Evolutionary conservation across 2,329 filamentous ascomycete genomes (phyloP), one percentile per base, ranked within the genome.

Genomic region (Herpotrichia juniperi): DNA sequence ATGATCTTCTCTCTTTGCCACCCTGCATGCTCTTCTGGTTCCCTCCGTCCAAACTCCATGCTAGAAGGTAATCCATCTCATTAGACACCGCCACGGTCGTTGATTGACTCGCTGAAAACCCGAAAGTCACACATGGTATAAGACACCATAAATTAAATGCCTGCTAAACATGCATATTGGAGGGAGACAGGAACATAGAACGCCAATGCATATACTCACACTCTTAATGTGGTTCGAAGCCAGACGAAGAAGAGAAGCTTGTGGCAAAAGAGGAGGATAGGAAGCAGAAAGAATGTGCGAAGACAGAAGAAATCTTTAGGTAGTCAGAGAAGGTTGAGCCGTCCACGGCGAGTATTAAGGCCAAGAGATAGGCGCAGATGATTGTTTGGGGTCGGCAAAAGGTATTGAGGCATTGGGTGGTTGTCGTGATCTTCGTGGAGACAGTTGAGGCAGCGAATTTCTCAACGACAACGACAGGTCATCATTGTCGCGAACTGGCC

Each of bases 141-240:
- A 17, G 35, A 42, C 46, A 16, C 46, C 37, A 32, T 26, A 25
- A 48, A 48, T 48, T 26, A 25, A 48, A 48, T 48, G 32, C 46
- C 26, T 25, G 25, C 24, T 48, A 9, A 19, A 22, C 28, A 21
- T 21, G 31, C 16, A 42, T 14, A 32, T 22, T 28, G 26, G 35
- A 24, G 21, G 25, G 19, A 30, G 16, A 48, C 12, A 26, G 25
- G 6, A 48, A 22, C n/a, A 10, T 16, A 30, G 10, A 48, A 40
- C 22, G 16, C 37, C 37, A 40, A 24, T 8, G 37, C 37, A 40
- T 24, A 40, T 40, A 14, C 37, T 14, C 12, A 40, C 21, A 14
- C 37, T 14, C 37, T 11, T n/a, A 21, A 21, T 24, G 14, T 25
- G 19, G 22, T 40, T 40, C 19, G 39, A 44, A 4, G 17, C n/a